Evolutionary conservation across 176 grass and related monocot genomes (phyloP).

Genomic region (Zea luxurians): DNA sequence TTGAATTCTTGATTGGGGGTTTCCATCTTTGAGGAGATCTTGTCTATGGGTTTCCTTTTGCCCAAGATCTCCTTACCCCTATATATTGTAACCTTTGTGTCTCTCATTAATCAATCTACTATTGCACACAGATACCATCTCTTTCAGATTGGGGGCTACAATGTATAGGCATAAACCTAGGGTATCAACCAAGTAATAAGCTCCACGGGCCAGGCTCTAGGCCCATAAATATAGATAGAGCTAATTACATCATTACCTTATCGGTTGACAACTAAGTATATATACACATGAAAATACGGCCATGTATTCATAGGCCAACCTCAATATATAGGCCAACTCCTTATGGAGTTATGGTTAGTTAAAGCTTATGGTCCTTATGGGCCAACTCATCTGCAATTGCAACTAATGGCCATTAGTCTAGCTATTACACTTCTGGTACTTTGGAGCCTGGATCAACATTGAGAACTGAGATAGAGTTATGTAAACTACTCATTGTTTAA

Average conservation of each 20-base stretch:
- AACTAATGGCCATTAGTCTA: slow-evolving; percentile 13
- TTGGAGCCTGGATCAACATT: slow-evolving; percentile 23
- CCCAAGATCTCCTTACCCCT: no score
- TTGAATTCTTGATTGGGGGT: no score
- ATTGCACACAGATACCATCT: no score
- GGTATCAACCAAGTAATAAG: no score
- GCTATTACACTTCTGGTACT: slow-evolving; percentile 23
- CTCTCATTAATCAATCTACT: no score
- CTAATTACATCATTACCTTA: background rate
- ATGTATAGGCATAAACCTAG: no score
- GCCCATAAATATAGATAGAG: no score
- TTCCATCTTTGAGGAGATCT: no score
- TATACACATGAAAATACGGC: background rate
- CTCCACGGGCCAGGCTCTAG: no score
- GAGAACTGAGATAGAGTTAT: slow-evolving; percentile 6
- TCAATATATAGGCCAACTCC: background rate
- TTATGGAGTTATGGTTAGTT: background rate
- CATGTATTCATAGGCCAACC: background rate
- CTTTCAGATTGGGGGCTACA: no score
- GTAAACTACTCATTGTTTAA: slow-evolving; percentile 7
- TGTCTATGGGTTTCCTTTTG: no score
- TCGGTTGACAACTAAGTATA: background rate
- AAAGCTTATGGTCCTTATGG: slow-evolving; percentile 11
- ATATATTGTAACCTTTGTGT: no score
- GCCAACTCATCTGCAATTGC: slow-evolving; percentile 12